Conservation (phyloP, 1,139 yeast species). For the Yamadazyma conglobata region DNA sequence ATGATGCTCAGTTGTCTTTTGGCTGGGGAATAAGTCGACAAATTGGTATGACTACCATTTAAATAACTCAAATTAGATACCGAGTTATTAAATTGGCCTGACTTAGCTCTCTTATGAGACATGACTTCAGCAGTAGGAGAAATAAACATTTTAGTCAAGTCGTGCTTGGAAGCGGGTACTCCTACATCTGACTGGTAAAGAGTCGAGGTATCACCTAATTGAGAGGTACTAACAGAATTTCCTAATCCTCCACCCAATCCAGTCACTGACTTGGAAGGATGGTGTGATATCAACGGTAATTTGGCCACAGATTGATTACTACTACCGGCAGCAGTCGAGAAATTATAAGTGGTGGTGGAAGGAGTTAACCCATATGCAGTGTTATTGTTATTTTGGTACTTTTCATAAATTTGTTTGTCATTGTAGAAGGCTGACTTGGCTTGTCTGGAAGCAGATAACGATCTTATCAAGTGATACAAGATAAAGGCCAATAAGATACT, state of each 20-base stretch:
- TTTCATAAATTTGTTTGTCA: slow-evolving; percentile 37
- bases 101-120: slow-evolving; percentile 38
- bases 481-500: slow-evolving; percentile 47
- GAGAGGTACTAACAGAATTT: slow-evolving; percentile 17
- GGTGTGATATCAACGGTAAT: slow-evolving; percentile 35
- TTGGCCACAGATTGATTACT: slow-evolving; percentile 27
- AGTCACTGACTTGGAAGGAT: slow-evolving; percentile 18
- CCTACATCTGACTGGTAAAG: slow-evolving; percentile 34
- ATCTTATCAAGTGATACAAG: slow-evolving; percentile 34
- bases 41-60: slow-evolving; percentile 24
- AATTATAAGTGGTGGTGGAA: slow-evolving; percentile 11
- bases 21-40: slow-evolving; percentile 25
- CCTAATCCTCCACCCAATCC: slow-evolving; percentile 11
- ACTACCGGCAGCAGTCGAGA: slow-evolving; percentile 7
- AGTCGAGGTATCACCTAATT: slow-evolving; percentile 38
- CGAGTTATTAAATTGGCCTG: slow-evolving; percentile 19
- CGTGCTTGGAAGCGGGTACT: slow-evolving; percentile 36
- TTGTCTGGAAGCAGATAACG: slow-evolving; percentile 34
- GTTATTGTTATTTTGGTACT: slow-evolving; percentile 34
- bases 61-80: slow-evolving; percentile 24
- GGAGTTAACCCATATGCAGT: slow-evolving; percentile 31
- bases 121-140: slow-evolving; percentile 80
- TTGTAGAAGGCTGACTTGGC: slow-evolving; percentile 34
- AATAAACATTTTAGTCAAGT: slow-evolving; percentile 56
- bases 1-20: slow-evolving; percentile 32